Base-by-base conservation (phyloP, 2,329 filamentous ascomycete genomes). In the Epichloe bromicola region DNA sequence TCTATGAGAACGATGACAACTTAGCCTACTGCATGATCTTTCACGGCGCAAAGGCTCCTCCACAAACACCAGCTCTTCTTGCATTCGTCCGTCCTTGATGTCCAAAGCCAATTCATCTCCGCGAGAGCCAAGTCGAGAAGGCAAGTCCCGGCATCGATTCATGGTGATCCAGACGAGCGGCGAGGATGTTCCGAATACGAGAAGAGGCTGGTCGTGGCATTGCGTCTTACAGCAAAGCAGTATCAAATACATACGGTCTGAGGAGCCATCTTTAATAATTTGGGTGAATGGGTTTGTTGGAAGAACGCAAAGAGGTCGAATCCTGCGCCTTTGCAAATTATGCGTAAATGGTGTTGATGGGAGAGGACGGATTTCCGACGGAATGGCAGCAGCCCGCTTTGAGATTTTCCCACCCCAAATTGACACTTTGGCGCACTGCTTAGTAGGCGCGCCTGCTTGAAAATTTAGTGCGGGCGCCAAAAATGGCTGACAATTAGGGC, bases 11-110 rank as follows among this genome's bases (percentile, higher is more conserved):
- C 7, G 7, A 70, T 68, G 72, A 73, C 73, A 72, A 76, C 80
- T 94, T 91, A 96, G 90, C 93, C 91, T 96, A 95, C 91, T 97
- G 90, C 81, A 85, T 80, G 12, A 12, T 19, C 59, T 60, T 57
- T 54, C 52, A 52, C 53, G 51, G 41, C 47, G 37, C 50, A 46
- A 40, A 11, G 46, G 5, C 6, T 14, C 17, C 3, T 8, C 38
- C 20, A 12, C 47, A 20, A 23, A 40, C 12, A 15, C 15, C 39
- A 10, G 11, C 40, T 49, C 26, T 26, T 44, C 23, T 14, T 11
- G 6, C 10, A 11, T 5, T 34, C 15, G 1, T 19, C 19, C 6
- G 7, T 37, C 19, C 33, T 37, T 17, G 14, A 2, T 8, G 8
- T 17, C 14, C 40, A 14, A 4, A 1, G 12, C 30, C 33, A 38